phyloP scores from a whole-genome alignment of 2,329 filamentous ascomycete species.

The Ilyonectria sp. region DNA sequence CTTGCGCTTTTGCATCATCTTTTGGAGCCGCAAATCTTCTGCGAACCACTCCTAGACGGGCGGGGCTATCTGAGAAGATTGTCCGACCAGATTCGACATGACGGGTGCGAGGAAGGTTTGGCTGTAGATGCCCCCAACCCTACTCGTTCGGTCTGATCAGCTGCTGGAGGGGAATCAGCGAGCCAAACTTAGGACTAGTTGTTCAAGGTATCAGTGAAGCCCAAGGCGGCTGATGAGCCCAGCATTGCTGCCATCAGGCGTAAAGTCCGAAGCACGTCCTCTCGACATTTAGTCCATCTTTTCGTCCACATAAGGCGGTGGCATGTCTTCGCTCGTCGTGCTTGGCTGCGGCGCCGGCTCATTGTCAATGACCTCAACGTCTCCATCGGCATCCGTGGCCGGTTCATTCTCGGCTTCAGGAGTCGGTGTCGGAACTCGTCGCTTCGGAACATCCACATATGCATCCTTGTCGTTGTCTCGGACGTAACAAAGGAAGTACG shows the following conservation, averaged over 20 bases:
- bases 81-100: background rate
- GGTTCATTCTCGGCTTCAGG: constrained; percentile 25
- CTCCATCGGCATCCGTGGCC: constrained; percentile 45
- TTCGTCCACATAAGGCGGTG: constrained; percentile 36
- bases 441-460: constrained; percentile 63
- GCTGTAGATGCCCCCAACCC: background rate
- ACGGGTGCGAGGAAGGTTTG: too few species aligned
- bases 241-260: too few species aligned
- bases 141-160: background rate
- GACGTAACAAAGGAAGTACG: constrained; percentile 90
- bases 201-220: too few species aligned
- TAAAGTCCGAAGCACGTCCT: too few species aligned
- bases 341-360: constrained; percentile 17
- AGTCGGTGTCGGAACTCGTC: constrained; percentile 44
- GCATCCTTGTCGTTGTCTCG: constrained; percentile 74
- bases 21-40: background rate
- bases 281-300: constrained; percentile 39
- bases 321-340: constrained; percentile 24
- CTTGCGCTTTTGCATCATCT: background rate
- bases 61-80: background rate
- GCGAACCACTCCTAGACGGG: background rate
- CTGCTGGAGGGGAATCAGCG: too few species aligned
- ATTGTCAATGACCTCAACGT: constrained; percentile 36
- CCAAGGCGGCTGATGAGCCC: too few species aligned
- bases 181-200: too few species aligned